Evolutionary conservation across 1,284 basidiomycete genomes (phyloP), one percentile per base, ranked within the genome.

Genomic region (Trichosporon sp.): DNA sequence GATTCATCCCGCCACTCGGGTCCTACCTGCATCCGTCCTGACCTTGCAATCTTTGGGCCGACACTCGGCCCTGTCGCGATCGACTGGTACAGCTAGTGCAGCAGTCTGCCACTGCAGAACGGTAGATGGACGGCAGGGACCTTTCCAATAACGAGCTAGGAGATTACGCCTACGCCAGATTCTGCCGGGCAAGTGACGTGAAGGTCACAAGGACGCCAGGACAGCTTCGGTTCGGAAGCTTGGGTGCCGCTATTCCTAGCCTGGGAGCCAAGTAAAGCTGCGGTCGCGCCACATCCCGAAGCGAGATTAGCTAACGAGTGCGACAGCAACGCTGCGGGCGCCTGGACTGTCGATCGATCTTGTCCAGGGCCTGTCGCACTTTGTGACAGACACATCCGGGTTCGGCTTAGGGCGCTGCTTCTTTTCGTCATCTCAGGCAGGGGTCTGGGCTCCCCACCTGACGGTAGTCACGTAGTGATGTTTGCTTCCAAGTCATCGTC

Each of bases 361-460:
- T 11, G n/a, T 54, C 19, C 51, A 54, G 51, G 51, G 51, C 51
- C 43, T 54, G 51, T 54, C 19, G 51, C 51, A 54, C 19, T 54
- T 10, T 54, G 51, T 8, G 51, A 54, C 51, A 12, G 19, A 26
- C 51, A 19, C 19, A 54, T 19, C 19, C n/a, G 19, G 11, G 19
- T 26, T 54, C 51, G 51, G 51, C 19, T 54, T 54, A 54, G 21
- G 51, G 51, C 19, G 51, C 19, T 21, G 6, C 7, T 21, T 19
- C n/a, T 21, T 26, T 16, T 54, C 51, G 19, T 51, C 5, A n/a
- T 51, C 7, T 46, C 10, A 40, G 46, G 12, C 16, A 5, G n/a
- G 46, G 5, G 5, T 48, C 16, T 19, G 14, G 40, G 40, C 12
- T 43, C 40, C 35, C 35, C 35, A 37, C 35, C 8, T 37, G 35